Percentiles rank a stretch among this genome's conserved stretches.
Conservation (phyloP, 805 yeast genomes). For the Starmerella khaoyaiensis region DNA sequence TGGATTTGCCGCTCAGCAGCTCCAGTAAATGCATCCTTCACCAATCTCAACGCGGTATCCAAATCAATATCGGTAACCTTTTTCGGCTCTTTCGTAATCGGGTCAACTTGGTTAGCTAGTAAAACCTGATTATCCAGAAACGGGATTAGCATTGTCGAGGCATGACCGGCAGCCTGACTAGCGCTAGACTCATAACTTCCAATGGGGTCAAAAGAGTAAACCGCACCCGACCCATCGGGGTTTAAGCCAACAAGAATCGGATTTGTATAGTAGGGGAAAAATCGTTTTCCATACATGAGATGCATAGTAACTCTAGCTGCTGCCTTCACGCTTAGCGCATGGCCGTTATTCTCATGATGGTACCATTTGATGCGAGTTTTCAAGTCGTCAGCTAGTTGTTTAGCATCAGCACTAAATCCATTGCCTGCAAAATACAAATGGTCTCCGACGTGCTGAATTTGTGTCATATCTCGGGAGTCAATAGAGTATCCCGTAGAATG, state of each 20-base stretch:
- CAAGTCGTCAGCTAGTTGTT: conserved; percentile 66
- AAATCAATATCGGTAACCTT: conserved; percentile 51
- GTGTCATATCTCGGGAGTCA: conserved; percentile 84
- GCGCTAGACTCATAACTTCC: conserved; percentile 97
- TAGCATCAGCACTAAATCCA: conserved; percentile 94
- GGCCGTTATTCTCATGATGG: conserved; percentile 69
- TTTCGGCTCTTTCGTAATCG: conserved; percentile 52
- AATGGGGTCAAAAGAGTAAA: conserved; percentile 93
- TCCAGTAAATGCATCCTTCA: conserved; percentile 85
- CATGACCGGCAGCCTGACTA: conserved; percentile 97
- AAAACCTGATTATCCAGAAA: conserved; percentile 95
- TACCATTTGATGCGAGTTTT: conserved; percentile 54
- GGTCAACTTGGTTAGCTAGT: conserved; percentile 83
- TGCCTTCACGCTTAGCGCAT: conserved; percentile 49
- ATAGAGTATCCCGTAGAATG: conserved; percentile 88
- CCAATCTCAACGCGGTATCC: conserved; percentile 78
- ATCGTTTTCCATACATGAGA: conserved; percentile 77
- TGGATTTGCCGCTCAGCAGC: conserved; percentile 98
- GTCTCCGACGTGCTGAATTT: conserved; percentile 81
- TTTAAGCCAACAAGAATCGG: conserved; percentile 92
- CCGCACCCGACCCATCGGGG: conserved; percentile 82
- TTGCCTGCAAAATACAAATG: conserved; percentile 77
- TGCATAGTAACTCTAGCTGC: conserved; percentile 90
- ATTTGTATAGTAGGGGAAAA: conserved; percentile 93
- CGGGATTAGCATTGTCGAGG: conserved; percentile 92